A percentile compares a stretch with the other conserved stretches of the same genome.
Evolutionary conservation across 2,329 filamentous ascomycete genomes (phyloP).

Genomic region (Plectosphaerella cucumerina): DNA sequence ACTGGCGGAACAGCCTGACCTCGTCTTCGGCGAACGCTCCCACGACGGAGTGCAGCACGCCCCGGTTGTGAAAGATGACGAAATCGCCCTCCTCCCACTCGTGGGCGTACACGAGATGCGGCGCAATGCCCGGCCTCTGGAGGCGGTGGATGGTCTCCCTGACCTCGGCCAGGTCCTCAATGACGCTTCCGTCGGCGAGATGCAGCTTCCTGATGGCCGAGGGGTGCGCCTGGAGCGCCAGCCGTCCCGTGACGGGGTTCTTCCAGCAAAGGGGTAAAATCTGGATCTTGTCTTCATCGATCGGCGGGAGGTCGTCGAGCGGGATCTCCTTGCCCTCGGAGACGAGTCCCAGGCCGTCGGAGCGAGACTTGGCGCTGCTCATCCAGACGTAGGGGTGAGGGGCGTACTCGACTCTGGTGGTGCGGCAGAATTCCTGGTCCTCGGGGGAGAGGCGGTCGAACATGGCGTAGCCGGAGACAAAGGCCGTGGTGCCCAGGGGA

Average conservation of each 20-base stretch:
- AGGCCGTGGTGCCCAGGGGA: constrained; percentile 72
- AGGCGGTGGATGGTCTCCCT: constrained; percentile 64
- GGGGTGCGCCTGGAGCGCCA: constrained; percentile 72
- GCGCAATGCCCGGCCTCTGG: constrained; percentile 69
- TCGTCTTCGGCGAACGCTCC: constrained; percentile 71
- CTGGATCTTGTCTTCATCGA: constrained; percentile 65
- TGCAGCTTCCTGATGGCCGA: constrained; percentile 68
- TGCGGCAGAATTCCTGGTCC: constrained; percentile 64
- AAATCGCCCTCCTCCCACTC: constrained; percentile 76
- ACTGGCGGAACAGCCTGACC: constrained; percentile 72
- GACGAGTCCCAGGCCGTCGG: constrained; percentile 67
- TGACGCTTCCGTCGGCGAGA: constrained; percentile 58
- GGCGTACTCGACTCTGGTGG: constrained; percentile 68
- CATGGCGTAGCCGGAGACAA: constrained; percentile 68
- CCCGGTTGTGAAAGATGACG: constrained; percentile 75
- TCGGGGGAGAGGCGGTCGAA: constrained; percentile 61
- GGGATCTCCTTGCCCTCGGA: constrained; percentile 62
- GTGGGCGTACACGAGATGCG: constrained; percentile 64
- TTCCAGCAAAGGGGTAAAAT: constrained; percentile 73
- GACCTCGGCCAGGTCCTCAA: constrained; percentile 65
- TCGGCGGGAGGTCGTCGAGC: constrained; percentile 54
- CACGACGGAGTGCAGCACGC: constrained; percentile 70
- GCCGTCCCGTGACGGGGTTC: constrained; percentile 65
- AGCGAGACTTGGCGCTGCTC: constrained; percentile 60
- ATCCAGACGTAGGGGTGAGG: constrained; percentile 83